phyloP scores from a whole-genome alignment of 129 eudicot genomes.

The Tagetes erecta region DNA sequence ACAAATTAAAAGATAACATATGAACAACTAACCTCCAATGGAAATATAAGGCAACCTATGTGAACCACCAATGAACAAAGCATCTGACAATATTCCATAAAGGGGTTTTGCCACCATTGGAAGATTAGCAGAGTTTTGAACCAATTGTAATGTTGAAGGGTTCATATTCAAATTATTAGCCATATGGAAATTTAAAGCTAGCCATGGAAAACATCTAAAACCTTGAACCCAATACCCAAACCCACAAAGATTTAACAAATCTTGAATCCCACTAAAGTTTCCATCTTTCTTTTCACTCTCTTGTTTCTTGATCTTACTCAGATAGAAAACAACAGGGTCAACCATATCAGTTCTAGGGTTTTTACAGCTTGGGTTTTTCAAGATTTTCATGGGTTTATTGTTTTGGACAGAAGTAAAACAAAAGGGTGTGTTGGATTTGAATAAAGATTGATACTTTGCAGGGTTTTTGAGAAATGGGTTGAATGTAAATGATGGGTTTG shows the following conservation, averaged over 20 bases:
- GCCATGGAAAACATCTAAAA: constrained; percentile 94
- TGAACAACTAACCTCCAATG: constrained; percentile 67
- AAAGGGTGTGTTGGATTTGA: constrained; percentile 18
- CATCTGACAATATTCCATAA: constrained; percentile 92
- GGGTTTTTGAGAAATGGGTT: constrained; percentile 35
- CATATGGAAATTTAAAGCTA: constrained; percentile 84
- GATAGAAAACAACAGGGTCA: constrained; percentile 39
- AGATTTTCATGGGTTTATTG: constrained; percentile 25
- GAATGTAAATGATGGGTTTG: constrained; percentile 35
- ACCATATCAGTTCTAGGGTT: constrained; percentile 28
- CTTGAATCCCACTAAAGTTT: constrained; percentile 19
- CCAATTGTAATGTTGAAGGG: constrained; percentile 87
- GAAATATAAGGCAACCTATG: constrained; percentile 86
- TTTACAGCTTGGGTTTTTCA: constrained; percentile 22
- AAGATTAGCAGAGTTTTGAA: constrained; percentile 67
- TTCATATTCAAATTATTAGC: constrained; percentile 60
- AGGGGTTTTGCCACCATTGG: constrained; percentile 96
- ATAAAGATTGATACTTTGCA: constrained; percentile 30
- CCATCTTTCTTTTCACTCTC: constrained; percentile 25
- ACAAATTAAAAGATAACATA: neutral
- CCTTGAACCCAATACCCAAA: constrained; percentile 97
- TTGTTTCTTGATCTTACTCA: constrained; percentile 37
- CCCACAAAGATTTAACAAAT: constrained; percentile 68
- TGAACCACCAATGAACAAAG: constrained; percentile 72
- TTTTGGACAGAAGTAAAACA: constrained; percentile 18